Conservation (phyloP, 371 early-diverging fungal species). For the Mortierella sp. region DNA sequence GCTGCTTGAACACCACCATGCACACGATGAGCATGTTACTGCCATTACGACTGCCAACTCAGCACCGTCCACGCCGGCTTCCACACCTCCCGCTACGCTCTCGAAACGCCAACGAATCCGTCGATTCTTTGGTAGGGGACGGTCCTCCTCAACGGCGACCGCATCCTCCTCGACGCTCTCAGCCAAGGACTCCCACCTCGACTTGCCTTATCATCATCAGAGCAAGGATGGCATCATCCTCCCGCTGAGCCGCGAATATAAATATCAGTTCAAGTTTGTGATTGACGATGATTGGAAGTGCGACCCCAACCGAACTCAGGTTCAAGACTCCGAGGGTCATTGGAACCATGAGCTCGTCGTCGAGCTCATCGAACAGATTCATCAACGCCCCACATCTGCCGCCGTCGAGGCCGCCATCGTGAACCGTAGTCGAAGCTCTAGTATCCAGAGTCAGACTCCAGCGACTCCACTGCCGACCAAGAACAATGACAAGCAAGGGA, state of each 20-base stretch:
- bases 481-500: background rate
- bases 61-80: constrained; percentile 4
- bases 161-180: background rate
- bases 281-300: constrained; percentile 46
- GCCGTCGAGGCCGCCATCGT: background rate
- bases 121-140: constrained; percentile 45
- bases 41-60: constrained; percentile 5
- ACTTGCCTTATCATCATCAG: constrained; percentile 31
- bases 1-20: constrained; percentile 19
- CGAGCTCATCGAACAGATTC: constrained; percentile 43
- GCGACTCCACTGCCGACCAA: background rate
- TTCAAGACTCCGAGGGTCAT: constrained; percentile 31
- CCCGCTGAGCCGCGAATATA: constrained; percentile 30
- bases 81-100: constrained; percentile 1
- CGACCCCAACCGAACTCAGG: constrained; percentile 20
- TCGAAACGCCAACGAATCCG: constrained; percentile 20
- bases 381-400: background rate
- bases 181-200: constrained; percentile 5
- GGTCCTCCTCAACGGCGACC: constrained; percentile 34
- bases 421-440: constrained; percentile 46
- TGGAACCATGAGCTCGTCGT: constrained; percentile 46
- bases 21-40: constrained; percentile 13
- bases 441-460: constrained; percentile 31
- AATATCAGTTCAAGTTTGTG: constrained; percentile 49
- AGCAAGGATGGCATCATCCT: constrained; percentile 29